A percentile compares a stretch with the other conserved stretches of the same genome.
Conservation (phyloP, 768 basidiomycete genomes). For the Suillus clintonianus region DNA sequence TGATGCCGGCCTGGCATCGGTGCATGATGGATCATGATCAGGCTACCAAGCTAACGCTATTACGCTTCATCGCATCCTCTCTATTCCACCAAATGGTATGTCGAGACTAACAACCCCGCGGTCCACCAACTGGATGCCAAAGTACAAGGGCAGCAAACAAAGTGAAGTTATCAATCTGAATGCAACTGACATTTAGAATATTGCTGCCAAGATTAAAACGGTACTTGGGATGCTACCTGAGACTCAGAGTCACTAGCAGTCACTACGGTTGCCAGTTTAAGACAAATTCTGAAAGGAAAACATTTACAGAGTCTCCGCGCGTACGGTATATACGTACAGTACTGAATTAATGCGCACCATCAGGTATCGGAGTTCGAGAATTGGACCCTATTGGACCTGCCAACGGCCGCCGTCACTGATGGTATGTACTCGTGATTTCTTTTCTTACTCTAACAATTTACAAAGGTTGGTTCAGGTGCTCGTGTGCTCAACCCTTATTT, state of each 20-base stretch:
- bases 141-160: neutral
- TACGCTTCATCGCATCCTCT: neutral
- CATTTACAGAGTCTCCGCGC: too few relatives aligned
- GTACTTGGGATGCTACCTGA: neutral
- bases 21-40: neutral
- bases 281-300: neutral
- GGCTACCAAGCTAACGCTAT: neutral
- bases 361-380: too few relatives aligned
- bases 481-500: neutral
- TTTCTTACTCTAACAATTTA: too few relatives aligned
- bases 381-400: neutral
- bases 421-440: neutral
- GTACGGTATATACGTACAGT: neutral
- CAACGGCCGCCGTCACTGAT: neutral
- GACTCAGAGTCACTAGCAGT: too few relatives aligned
- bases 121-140: neutral
- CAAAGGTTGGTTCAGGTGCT: neutral
- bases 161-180: neutral
- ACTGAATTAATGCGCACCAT: neutral
- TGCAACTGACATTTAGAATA: neutral
- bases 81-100: neutral
- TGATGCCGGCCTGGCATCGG: neutral
- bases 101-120: neutral
- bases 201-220: neutral
- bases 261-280: neutral